These are phyloP conservation scores for Claviceps monticola DNA, from an alignment of 2,329 filamentous ascomycete species.

Conservation along the genomic window DNA sequence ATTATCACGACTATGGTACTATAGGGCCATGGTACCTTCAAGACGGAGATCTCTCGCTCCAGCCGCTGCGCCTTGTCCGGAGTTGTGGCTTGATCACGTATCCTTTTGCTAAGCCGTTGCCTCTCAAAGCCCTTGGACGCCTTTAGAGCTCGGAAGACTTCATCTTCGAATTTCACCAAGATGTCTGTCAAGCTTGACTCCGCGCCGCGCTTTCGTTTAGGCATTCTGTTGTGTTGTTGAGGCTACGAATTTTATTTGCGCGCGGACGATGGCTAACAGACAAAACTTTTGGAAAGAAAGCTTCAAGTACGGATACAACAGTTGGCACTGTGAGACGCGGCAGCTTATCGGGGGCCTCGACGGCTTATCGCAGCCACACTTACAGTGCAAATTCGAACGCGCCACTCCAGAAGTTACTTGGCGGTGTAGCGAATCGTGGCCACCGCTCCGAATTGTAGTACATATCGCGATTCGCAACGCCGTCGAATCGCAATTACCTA, in stretches of 20 bases:
- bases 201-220: slow-evolving; percentile 41
- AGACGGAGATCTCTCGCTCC: slow-evolving; percentile 42
- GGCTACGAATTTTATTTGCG: neutral
- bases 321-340: neutral
- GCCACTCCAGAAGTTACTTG: neutral
- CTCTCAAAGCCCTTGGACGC: slow-evolving; percentile 63
- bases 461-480: too few species aligned
- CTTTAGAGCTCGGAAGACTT: slow-evolving; percentile 55
- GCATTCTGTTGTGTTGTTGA: slow-evolving; percentile 24
- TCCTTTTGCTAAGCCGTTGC: slow-evolving; percentile 55
- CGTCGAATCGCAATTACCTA: too few species aligned
- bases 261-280: neutral
- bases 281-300: neutral
- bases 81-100: slow-evolving; percentile 31
- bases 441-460: too few species aligned
- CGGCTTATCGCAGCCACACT: neutral
- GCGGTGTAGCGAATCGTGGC: too few species aligned
- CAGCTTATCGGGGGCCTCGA: too few species aligned
- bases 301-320: neutral
- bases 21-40: slow-evolving; percentile 30
- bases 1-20: too few species aligned
- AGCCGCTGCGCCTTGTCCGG: slow-evolving; percentile 43
- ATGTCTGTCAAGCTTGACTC: slow-evolving; percentile 33
- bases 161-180: slow-evolving; percentile 41
- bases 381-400: slow-evolving; percentile 1